These are phyloP conservation scores for Salisapilia sapeloensis DNA, from an alignment of 352 stramenopile species.

Conservation along the genomic window DNA sequence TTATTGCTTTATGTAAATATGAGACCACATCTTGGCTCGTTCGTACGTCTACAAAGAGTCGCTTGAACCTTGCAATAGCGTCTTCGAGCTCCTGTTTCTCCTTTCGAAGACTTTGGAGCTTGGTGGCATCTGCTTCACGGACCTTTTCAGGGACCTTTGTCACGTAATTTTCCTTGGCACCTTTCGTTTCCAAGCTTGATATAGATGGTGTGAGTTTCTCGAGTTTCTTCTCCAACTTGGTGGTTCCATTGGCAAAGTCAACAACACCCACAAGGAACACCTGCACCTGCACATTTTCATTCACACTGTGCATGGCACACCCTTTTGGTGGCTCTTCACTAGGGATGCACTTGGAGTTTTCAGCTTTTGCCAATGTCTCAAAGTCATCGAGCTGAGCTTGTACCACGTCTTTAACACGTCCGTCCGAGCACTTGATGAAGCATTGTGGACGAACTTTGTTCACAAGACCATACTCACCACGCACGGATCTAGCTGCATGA, in stretches of 20 bases:
- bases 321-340: slow-evolving; percentile 16
- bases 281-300: slow-evolving; percentile 28
- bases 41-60: no score
- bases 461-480: slow-evolving; percentile 4
- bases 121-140: slow-evolving; percentile 4
- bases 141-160: slow-evolving; percentile 6
- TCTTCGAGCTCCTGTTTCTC: slow-evolving; percentile 4
- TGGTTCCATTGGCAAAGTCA: slow-evolving; percentile 14
- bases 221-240: slow-evolving; percentile 17
- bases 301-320: slow-evolving; percentile 41
- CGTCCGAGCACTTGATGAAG: slow-evolving; percentile 26
- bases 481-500: slow-evolving; percentile 59
- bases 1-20: no score
- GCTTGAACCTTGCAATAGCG: slow-evolving; percentile 3
- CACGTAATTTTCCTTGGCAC: slow-evolving; percentile 3
- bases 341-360: slow-evolving; percentile 35
- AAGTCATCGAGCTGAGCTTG: slow-evolving; percentile 55
- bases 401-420: slow-evolving; percentile 11
- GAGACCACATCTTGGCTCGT: no score
- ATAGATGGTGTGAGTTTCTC: slow-evolving; percentile 7
- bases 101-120: slow-evolving; percentile 4
- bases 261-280: slow-evolving; percentile 11
- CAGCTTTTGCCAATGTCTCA: slow-evolving; percentile 54
- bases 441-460: slow-evolving; percentile 4
- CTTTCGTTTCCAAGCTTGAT: slow-evolving; percentile 5